A percentile compares a stretch with the other conserved stretches of the same genome.
These are phyloP conservation scores for Ophiognomonia clavigignenti-juglandacearum DNA, from an alignment of 2,329 filamentous ascomycete species.

Conservation along the genomic window DNA sequence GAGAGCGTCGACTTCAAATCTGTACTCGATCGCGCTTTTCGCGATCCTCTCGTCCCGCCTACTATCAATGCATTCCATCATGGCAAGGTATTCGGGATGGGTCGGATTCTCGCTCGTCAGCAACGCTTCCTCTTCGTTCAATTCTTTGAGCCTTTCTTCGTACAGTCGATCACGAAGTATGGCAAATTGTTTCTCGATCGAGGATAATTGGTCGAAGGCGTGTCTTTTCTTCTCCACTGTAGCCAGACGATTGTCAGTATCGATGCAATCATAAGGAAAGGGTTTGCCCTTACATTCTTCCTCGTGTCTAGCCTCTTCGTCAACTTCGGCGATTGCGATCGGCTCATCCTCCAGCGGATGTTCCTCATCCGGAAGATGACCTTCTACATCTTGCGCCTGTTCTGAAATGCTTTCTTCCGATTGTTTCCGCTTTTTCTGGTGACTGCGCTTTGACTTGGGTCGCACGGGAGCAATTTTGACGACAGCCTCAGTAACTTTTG, in stretches of 20 bases:
- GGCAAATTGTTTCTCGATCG: conserved; percentile 84
- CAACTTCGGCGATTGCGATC: conserved; percentile 51
- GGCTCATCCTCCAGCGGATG: conserved; percentile 33
- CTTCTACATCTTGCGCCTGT: conserved; percentile 18
- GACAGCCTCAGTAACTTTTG: conserved; percentile 34
- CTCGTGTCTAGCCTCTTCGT: conserved; percentile 57
- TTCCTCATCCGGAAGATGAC: conserved; percentile 2
- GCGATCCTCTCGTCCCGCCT: conserved; percentile 76
- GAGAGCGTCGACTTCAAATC: conserved; percentile 69
- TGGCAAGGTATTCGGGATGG: conserved; percentile 88
- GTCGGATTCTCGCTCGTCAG: conserved; percentile 56
- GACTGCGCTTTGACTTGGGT: conserved; percentile 24
- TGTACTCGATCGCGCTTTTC: conserved; percentile 67
- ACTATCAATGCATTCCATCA: conserved; percentile 81
- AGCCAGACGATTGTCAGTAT: conserved; percentile 27
- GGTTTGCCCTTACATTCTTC: conserved; percentile 53
- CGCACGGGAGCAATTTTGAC: conserved; percentile 19
- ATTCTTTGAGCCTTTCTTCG: conserved; percentile 77
- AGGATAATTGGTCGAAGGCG: conserved; percentile 72
- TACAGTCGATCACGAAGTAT: conserved; percentile 80
- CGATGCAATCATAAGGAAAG: background rate
- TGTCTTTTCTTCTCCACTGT: conserved; percentile 72
- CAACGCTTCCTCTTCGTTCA: conserved; percentile 67
- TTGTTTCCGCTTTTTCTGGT: conserved; percentile 26
- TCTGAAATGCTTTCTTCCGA: conserved; percentile 23